Evolutionary conservation across 176 grass and related monocot species (phyloP).

Genomic region (Miscanthus lutarioriparius): DNA sequence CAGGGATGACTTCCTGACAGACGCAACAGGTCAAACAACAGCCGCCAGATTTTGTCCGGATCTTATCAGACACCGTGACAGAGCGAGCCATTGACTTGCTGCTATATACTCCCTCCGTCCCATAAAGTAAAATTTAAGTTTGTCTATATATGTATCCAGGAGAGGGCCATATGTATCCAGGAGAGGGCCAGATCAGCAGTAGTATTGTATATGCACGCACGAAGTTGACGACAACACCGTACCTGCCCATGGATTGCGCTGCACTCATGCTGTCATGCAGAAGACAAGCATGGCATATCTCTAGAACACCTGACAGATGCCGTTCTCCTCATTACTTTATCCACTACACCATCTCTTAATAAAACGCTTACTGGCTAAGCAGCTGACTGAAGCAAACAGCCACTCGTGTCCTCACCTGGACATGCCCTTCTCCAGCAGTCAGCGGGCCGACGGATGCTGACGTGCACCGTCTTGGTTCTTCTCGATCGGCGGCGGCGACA

Average conservation of each 20-base stretch:
- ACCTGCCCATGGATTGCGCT: neutral
- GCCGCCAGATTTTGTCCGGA: constrained; percentile 16
- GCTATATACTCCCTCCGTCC: no score
- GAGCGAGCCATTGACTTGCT: constrained; percentile 2
- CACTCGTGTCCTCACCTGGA: constrained; percentile 4
- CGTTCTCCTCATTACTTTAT: neutral
- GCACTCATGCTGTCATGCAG: neutral
- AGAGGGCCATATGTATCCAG: neutral
- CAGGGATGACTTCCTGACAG: constrained; percentile 20
- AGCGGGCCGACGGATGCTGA: neutral
- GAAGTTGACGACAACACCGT: neutral
- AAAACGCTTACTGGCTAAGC: neutral
- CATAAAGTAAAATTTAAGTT: no score
- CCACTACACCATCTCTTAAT: neutral
- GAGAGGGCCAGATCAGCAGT: neutral
- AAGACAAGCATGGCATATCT: neutral
- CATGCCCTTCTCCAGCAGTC: constrained; percentile 5
- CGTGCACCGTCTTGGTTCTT: neutral
- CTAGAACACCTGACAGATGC: neutral
- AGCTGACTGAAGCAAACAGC: constrained; percentile 24
- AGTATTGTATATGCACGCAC: neutral
- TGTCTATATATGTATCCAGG: no score
- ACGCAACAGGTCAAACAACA: constrained; percentile 13
- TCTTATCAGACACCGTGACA: constrained; percentile 11
- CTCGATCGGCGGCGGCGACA: neutral